Conservation (phyloP, 352 stramenopile genomes). For the Pythium myriotylum region DNA sequence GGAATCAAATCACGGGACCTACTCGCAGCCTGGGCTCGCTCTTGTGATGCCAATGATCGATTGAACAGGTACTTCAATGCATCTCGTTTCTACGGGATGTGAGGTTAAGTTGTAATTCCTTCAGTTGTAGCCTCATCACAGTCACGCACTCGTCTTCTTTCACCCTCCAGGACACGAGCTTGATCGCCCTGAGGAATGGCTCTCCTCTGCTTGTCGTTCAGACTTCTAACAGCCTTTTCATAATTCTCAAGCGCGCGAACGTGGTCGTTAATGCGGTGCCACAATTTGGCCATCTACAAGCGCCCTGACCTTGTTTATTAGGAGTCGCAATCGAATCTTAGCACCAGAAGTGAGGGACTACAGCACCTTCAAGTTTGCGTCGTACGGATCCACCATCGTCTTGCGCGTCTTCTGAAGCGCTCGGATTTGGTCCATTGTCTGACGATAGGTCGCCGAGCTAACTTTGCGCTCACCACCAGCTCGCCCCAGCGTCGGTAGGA, state of each 20-base stretch:
- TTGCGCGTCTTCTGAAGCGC: constrained; percentile 41
- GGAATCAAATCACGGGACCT: not conserved
- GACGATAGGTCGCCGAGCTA: constrained; percentile 34
- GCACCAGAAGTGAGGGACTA: not conserved
- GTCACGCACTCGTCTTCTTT: constrained; percentile 41
- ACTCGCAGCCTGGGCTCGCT: constrained; percentile 45
- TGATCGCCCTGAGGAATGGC: constrained; percentile 35
- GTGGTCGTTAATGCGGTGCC: constrained; percentile 51
- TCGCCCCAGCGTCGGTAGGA: constrained; percentile 10
- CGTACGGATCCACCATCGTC: constrained; percentile 47
- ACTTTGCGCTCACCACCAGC: constrained; percentile 1
- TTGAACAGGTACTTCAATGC: constrained; percentile 55
- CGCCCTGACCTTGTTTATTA: not conserved
- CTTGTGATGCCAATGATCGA: constrained; percentile 36
- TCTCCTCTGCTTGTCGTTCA: constrained; percentile 39
- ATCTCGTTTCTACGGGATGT: constrained; percentile 35
- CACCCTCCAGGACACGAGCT: constrained; percentile 36
- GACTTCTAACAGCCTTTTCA: constrained; percentile 38
- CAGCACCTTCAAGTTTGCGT: constrained; percentile 56
- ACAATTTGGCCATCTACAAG: constrained; percentile 56
- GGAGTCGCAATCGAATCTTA: not conserved
- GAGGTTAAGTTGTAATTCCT: not conserved
- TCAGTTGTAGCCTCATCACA: not conserved
- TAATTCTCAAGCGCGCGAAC: constrained; percentile 57
- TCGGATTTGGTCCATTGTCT: constrained; percentile 49